phyloP scores from a whole-genome alignment of 1,139 yeast genomes.

The Blastobotrys malaysiensis region DNA sequence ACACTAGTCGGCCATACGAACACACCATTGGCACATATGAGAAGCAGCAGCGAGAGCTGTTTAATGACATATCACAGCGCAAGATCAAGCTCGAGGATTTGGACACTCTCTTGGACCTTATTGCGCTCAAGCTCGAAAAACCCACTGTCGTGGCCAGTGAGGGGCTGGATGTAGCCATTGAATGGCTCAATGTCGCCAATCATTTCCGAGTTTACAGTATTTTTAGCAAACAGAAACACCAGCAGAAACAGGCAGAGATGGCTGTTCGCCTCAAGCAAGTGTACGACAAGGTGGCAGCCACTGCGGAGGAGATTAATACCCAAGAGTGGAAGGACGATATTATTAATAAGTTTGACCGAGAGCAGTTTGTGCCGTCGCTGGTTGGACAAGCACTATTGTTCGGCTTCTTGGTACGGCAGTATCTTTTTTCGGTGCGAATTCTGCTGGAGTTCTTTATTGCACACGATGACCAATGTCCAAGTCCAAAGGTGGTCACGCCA shows the following conservation, averaged over 20 bases:
- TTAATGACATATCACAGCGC: constrained; percentile 4
- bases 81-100: constrained; percentile 18
- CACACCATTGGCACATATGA: constrained; percentile 8
- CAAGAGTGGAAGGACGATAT: constrained; percentile 10
- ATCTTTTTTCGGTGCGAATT: constrained; percentile 1
- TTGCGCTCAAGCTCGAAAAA: constrained; percentile 14
- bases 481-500: constrained; percentile 15
- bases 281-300: constrained; percentile 7
- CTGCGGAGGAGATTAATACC: constrained; percentile 5
- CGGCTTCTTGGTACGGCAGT: constrained; percentile 15
- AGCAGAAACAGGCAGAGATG: constrained; percentile 8
- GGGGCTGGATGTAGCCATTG: constrained; percentile 13
- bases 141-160: constrained; percentile 14
- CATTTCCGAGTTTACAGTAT: constrained; percentile 15
- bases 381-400: constrained; percentile 19
- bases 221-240: constrained; percentile 8
- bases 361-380: constrained; percentile 8
- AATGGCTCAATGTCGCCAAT: constrained; percentile 24
- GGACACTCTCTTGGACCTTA: constrained; percentile 17
- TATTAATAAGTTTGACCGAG: neutral
- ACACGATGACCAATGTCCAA: constrained; percentile 19
- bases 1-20: neutral
- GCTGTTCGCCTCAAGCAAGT: constrained; percentile 8
- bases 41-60: constrained; percentile 5
- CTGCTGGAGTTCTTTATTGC: constrained; percentile 12